phyloP scores from a whole-genome alignment of 345 rosid species.

The Nephelium lappaceum region DNA sequence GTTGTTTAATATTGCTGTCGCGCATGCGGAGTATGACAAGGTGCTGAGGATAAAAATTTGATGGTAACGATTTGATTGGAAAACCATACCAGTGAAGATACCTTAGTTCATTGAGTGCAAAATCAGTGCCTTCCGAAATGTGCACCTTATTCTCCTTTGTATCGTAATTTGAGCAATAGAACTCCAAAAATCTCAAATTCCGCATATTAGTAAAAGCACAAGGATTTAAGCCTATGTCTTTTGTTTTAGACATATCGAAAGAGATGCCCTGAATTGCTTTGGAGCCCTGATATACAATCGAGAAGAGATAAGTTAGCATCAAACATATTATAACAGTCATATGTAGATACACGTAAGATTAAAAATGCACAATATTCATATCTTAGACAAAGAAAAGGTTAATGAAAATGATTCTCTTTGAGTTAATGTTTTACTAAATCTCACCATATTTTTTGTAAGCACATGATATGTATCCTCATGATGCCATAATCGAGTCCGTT shows the following conservation, averaged over 20 bases:
- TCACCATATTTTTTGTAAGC: background rate
- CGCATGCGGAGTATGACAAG: slow-evolving; percentile 15
- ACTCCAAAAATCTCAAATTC: slow-evolving; percentile 1
- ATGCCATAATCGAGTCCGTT: background rate
- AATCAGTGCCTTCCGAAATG: background rate
- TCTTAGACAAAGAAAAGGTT: no score
- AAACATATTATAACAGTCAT: no score
- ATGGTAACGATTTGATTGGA: background rate
- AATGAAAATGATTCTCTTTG: no score
- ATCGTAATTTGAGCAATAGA: background rate
- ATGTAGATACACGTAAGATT: no score
- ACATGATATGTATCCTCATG: background rate
- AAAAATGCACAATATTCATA: no score
- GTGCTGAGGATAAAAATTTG: background rate
- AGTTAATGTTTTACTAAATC: background rate
- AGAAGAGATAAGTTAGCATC: no score
- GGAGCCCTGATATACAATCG: background rate
- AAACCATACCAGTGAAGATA: slow-evolving; percentile 20
- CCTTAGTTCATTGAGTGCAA: slow-evolving; percentile 2
- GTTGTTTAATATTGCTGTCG: background rate
- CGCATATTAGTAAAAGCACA: slow-evolving; percentile 17
- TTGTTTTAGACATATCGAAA: background rate
- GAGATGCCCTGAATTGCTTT: background rate
- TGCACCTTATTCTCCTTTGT: background rate
- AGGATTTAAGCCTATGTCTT: slow-evolving; percentile 8